Conservation (phyloP, 345 rosid genomes). For the Heritiera littoralis region DNA sequence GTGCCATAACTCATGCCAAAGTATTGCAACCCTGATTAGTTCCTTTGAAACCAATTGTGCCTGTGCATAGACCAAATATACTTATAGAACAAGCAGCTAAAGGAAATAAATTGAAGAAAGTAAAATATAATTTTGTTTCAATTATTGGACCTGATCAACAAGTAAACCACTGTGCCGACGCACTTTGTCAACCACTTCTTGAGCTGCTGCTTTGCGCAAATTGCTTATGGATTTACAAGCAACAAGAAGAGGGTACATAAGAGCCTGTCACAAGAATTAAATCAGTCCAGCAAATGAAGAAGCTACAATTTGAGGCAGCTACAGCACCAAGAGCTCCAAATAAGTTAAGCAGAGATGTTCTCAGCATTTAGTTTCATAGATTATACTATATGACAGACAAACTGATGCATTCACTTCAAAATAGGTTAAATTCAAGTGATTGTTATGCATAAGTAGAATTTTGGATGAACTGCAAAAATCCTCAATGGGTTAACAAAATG, state of each 20-base stretch:
- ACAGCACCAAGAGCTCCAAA: neutral
- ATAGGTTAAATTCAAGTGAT: neutral
- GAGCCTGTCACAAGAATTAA: slow-evolving; percentile 59
- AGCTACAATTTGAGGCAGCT: neutral
- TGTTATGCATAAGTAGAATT: neutral
- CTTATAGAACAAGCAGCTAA: slow-evolving; percentile 19
- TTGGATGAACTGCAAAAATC: neutral
- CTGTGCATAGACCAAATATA: slow-evolving; percentile 40
- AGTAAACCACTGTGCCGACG: slow-evolving; percentile 92
- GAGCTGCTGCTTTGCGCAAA: slow-evolving; percentile 91
- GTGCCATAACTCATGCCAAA: slow-evolving; percentile 99
- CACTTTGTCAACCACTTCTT: slow-evolving; percentile 96
- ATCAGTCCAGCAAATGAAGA: slow-evolving; percentile 17
- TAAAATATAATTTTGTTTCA: neutral
- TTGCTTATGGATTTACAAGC: slow-evolving; percentile 98
- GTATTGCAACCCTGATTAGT: slow-evolving; percentile 94
- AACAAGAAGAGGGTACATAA: slow-evolving; percentile 98
- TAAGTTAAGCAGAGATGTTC: neutral
- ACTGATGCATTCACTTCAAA: neutral
- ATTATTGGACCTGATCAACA: slow-evolving; percentile 76
- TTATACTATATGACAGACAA: neutral
- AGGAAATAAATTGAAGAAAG: slow-evolving; percentile 4
- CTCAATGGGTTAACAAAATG: neutral
- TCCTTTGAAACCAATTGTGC: slow-evolving; percentile 95
- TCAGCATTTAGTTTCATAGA: slow-evolving; percentile 6